Base-by-base conservation (phyloP, 1,139 yeast genomes). In the Dujonia santamariae region DNA sequence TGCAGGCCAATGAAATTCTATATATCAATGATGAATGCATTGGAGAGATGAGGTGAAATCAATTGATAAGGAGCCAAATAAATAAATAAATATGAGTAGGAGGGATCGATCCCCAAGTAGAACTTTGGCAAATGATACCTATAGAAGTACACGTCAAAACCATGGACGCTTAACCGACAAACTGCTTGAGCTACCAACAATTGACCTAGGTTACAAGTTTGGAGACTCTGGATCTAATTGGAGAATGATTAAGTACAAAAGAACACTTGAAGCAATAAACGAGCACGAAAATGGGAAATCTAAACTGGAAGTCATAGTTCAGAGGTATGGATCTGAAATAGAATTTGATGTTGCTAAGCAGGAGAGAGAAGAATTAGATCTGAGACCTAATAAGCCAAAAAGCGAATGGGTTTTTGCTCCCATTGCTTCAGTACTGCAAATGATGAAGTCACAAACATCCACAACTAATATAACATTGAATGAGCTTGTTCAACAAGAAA, bases 191-290 rank as follows among this genome's bases (percentile, higher is more conserved):
- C 28, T 24, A 5, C 29, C 34, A 11, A 25, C 12, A 13, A 31
- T 31, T 6, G 12, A 23, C 11, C n/a, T 26, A 13, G 34, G 19
- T 12, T 31, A 31, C 25, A 9, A 26, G 30, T 31, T 31, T 31
- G 34, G 34, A 7, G 34, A 31, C 21, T 19, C 30, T 4, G 34
- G 34, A 7, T 31, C 30, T 5, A 14, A 23, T 12, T 31, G 34
- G 34, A 14, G 34, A 15, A 31, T 31, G 34, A 31, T 26, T n/a
- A 31, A 31, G 24, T 16, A 26, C 11, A 19, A 27, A 12, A 14
- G 34, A 25, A 26, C 30, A 4, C 13, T 31, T 4, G 34, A 31
- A 26, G 34, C 30, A 5, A n/a, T 21, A 3, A 24, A 31, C 16
- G 30, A 27, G 13, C 7, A 12, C 3, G 19, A 19, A 12, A n/a